phyloP scores from a whole-genome alignment of 2,329 filamentous ascomycete species.

The Elsinoe arachidis region DNA sequence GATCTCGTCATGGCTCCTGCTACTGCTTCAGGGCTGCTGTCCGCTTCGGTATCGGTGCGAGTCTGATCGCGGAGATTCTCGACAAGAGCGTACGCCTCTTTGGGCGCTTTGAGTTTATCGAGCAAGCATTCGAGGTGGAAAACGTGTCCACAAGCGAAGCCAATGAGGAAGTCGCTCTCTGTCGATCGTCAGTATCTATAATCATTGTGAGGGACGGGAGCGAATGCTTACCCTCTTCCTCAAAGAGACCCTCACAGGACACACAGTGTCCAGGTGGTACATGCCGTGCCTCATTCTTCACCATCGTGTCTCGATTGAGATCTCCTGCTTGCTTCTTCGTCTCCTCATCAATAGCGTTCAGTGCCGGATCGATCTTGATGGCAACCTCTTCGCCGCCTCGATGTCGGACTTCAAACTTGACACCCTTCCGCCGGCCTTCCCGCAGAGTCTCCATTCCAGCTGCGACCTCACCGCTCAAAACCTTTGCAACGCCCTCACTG shows the following conservation, averaged over 20 bases:
- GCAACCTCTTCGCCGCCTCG: slow-evolving; percentile 31
- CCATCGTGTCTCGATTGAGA: slow-evolving; percentile 19
- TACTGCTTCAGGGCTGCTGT: slow-evolving; percentile 32
- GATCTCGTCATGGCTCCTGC: slow-evolving; percentile 7
- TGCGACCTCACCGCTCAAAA: slow-evolving; percentile 79
- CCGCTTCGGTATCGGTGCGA: slow-evolving; percentile 37
- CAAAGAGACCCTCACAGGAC: slow-evolving; percentile 30
- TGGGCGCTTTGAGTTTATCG: slow-evolving; percentile 32
- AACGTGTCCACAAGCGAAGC: slow-evolving; percentile 74
- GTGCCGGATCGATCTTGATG: slow-evolving; percentile 25
- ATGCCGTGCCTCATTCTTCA: slow-evolving; percentile 17
- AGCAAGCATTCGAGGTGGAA: slow-evolving; percentile 70
- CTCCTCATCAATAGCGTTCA: slow-evolving; percentile 20
- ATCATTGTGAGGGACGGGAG: background rate
- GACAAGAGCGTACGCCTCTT: slow-evolving; percentile 29
- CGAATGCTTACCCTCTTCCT: slow-evolving; percentile 28
- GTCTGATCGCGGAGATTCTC: slow-evolving; percentile 37
- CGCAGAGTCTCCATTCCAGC: slow-evolving; percentile 73
- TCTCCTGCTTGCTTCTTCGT: slow-evolving; percentile 19
- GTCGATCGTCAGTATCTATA: background rate
- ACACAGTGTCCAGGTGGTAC: slow-evolving; percentile 32
- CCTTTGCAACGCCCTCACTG: slow-evolving; percentile 76
- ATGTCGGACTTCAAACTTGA: slow-evolving; percentile 73
- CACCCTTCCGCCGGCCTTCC: slow-evolving; percentile 69
- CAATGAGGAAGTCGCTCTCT: slow-evolving; percentile 65